These are phyloP conservation scores for Cryptosporidium ryanae DNA, from an alignment of 169 alveolate species.

Conservation along the genomic window DNA sequence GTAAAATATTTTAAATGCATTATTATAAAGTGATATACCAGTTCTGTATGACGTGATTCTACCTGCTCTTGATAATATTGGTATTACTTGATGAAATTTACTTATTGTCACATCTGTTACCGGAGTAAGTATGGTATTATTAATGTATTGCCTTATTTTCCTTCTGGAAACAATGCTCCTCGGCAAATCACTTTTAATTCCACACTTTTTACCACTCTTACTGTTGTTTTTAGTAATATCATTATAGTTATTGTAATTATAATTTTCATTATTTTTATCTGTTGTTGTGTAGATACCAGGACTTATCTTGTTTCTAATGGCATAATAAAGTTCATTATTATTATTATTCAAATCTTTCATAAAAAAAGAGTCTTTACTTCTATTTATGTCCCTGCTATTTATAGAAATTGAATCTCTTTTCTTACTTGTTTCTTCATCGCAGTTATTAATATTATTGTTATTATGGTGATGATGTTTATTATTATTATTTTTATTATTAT, in stretches of 20 bases:
- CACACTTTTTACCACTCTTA: background rate
- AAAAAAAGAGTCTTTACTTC: too few relatives aligned
- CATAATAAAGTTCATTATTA: too few relatives aligned
- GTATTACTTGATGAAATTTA: conserved; percentile 47
- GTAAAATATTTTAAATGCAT: conserved; percentile 12
- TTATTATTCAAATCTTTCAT: too few relatives aligned
- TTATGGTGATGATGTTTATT: background rate
- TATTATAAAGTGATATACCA: conserved; percentile 1
- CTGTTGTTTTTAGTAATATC: background rate
- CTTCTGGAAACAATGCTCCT: too few relatives aligned
- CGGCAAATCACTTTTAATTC: too few relatives aligned
- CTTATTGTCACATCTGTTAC: conserved; percentile 26
- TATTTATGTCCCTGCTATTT: background rate
- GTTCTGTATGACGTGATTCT: conserved; percentile 42
- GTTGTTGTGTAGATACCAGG: too few relatives aligned
- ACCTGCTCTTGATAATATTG: conserved; percentile 55
- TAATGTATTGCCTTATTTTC: background rate
- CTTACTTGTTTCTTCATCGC: background rate
- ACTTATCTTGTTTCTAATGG: background rate
- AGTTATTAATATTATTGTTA: background rate
- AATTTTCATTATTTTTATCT: too few relatives aligned
- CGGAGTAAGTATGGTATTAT: conserved; percentile 5
- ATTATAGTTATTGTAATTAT: background rate
- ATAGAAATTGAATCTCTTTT: background rate
- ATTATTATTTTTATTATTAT: background rate